Conservation (phyloP, 345 rosid genomes). For the Euphorbia peplus region DNA sequence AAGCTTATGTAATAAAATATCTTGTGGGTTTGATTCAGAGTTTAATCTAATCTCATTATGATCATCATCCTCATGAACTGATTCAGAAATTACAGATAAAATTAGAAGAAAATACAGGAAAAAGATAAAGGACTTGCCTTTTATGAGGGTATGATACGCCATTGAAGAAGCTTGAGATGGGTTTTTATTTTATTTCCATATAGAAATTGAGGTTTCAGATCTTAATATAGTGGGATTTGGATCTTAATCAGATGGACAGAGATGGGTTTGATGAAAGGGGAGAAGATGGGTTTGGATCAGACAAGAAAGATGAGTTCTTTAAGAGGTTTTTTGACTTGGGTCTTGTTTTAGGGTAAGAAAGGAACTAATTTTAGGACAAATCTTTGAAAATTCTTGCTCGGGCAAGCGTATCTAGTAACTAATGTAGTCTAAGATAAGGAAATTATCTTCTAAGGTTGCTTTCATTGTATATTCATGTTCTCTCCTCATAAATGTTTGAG, state of each 20-base stretch:
- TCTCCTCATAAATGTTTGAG: neutral
- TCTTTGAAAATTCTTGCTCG: neutral
- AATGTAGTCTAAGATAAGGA: neutral
- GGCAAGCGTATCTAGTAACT: neutral
- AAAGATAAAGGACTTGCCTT: constrained; percentile 49
- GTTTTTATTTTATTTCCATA: constrained; percentile 30
- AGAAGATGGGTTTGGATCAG: constrained; percentile 10
- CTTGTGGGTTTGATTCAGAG: constrained; percentile 25
- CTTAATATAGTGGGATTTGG: constrained; percentile 21
- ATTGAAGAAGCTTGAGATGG: constrained; percentile 33
- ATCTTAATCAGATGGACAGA: constrained; percentile 33
- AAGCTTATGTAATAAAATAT: constrained; percentile 51
- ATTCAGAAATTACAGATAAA: constrained; percentile 29
- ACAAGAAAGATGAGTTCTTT: neutral
- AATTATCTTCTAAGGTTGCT: neutral
- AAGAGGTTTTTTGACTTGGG: constrained; percentile 10
- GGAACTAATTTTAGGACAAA: neutral
- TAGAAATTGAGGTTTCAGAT: constrained; percentile 6
- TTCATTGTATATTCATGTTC: neutral
- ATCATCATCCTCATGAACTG: constrained; percentile 27
- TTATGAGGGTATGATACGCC: constrained; percentile 45
- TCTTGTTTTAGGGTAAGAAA: constrained; percentile 16
- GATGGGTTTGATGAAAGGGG: constrained; percentile 32
- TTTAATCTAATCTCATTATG: constrained; percentile 22
- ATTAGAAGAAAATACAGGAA: constrained; percentile 42